Evolutionary conservation across 345 rosid genomes (phyloP), one percentile per base, ranked within the genome.

Genomic region (Eucalyptus paniculata): DNA sequence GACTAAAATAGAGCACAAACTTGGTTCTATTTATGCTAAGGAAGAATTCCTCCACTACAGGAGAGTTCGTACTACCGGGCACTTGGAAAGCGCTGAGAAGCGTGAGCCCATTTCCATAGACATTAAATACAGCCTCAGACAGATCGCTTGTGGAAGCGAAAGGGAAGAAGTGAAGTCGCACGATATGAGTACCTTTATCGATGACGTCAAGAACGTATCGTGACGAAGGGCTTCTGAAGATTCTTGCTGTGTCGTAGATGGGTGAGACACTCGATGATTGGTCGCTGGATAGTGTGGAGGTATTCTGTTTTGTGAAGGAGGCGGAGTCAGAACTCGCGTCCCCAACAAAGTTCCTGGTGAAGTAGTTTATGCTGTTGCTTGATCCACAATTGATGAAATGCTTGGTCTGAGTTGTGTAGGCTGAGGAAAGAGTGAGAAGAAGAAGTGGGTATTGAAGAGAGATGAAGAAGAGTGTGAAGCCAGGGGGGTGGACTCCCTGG

Each of bases 211-310:
- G 83, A 60, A 49, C 88, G 89, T 94, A 96, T 21, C 50, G 65
- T 60, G 97, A 89, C 37, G 30, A 65, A 17, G 50, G 42, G 40
- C 69, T 65, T 17, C 53, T 60, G 93, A 93, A 95, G 56, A 93
- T 88, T 87, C 96, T 96, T 37, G 93, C 96, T 23, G 97, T 92
- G 19, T 87, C 89, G 87, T 96, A 94, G 69, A 96, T 91, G 12
- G 28, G 77, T 26, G 62, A 49, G 4, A 72, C 6, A 12, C 45
- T 42, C 45, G 86, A 19, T 87, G 77, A 40, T 34, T 69, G 77
- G 44, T 47, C 77, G 86, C 54, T 83, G 89, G 56, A n/a, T 54
- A 1, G 21, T 86, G 56, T 50, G 87, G 92, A 34, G 47, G 69
- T 49, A 23, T 87, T 81, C 62, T 88, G 18, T 58, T 90, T 88